Conservation (phyloP, 2,329 filamentous ascomycete species). For the Monosporascus sp. region DNA sequence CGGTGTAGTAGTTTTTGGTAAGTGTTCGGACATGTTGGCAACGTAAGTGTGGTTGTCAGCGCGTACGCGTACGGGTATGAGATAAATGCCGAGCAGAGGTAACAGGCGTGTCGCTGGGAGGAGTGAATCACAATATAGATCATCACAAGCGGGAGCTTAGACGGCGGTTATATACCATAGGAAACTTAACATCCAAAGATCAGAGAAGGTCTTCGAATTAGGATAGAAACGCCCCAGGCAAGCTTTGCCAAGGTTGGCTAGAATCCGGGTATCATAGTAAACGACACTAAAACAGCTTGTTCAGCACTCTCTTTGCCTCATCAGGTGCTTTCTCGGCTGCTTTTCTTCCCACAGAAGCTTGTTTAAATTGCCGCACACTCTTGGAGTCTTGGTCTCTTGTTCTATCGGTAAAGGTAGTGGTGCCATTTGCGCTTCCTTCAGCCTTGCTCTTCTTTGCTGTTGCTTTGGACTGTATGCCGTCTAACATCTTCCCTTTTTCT, state of each 20-base stretch:
- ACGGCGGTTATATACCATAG: too few relatives aligned
- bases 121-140: too few relatives aligned
- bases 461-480: constrained; percentile 62
- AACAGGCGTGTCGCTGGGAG: too few relatives aligned
- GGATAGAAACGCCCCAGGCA: too few relatives aligned
- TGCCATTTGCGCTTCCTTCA: constrained; percentile 7
- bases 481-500: constrained; percentile 73
- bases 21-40: too few relatives aligned
- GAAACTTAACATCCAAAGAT: too few relatives aligned
- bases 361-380: constrained; percentile 22
- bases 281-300: constrained; percentile 22
- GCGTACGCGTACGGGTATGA: too few relatives aligned
- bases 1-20: too few relatives aligned
- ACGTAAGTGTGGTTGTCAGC: too few relatives aligned
- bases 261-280: constrained; percentile 21
- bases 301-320: constrained; percentile 24
- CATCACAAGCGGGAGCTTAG: too few relatives aligned
- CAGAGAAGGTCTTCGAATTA: not conserved
- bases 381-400: constrained; percentile 4
- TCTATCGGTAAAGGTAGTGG: not conserved
- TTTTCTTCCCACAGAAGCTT: constrained; percentile 22
- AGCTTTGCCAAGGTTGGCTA: too few relatives aligned
- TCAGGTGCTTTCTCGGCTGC: constrained; percentile 19
- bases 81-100: too few relatives aligned
- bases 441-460: constrained; percentile 37